Conservation (phyloP, 2,329 filamentous ascomycete species). For the Achaetomium macrosporum region DNA sequence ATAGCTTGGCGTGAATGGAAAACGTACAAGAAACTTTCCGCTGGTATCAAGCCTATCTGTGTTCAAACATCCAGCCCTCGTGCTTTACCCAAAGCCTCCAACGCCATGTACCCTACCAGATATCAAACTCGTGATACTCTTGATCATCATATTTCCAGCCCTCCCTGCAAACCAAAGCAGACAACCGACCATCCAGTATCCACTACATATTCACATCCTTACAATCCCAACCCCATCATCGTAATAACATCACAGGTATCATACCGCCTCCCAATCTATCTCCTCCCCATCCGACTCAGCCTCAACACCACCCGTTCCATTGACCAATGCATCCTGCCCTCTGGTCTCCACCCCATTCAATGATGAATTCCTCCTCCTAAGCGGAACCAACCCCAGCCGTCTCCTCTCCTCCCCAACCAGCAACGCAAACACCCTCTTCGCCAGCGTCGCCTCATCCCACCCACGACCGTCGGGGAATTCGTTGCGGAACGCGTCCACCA, state of each 20-base stretch:
- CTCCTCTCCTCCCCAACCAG: slow-evolving; percentile 45
- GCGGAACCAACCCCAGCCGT: slow-evolving; percentile 21
- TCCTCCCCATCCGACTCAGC: neutral
- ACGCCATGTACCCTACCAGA: neutral
- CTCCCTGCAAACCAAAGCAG: neutral
- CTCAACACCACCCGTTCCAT: slow-evolving; percentile 9
- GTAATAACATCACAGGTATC: neutral
- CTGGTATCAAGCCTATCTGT: slow-evolving; percentile 11
- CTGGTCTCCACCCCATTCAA: too few species aligned
- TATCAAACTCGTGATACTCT: neutral
- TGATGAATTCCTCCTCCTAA: slow-evolving; percentile 13
- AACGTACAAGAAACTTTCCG: slow-evolving; percentile 1
- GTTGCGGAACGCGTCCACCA: slow-evolving; percentile 48
- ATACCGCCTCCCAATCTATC: neutral
- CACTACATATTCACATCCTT: neutral
- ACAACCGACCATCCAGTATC: neutral
- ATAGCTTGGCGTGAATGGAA: slow-evolving; percentile 4
- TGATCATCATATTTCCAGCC: neutral
- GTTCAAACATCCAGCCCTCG: neutral
- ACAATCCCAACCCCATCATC: neutral
- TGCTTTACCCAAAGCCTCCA: neutral
- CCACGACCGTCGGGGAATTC: slow-evolving; percentile 31
- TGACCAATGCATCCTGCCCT: slow-evolving; percentile 18
- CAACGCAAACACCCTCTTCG: slow-evolving; percentile 49
- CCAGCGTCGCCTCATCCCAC: slow-evolving; percentile 46